These are phyloP conservation scores for Vitis riparia DNA, from an alignment of 164 flowering plant species.

Conservation along the genomic window DNA sequence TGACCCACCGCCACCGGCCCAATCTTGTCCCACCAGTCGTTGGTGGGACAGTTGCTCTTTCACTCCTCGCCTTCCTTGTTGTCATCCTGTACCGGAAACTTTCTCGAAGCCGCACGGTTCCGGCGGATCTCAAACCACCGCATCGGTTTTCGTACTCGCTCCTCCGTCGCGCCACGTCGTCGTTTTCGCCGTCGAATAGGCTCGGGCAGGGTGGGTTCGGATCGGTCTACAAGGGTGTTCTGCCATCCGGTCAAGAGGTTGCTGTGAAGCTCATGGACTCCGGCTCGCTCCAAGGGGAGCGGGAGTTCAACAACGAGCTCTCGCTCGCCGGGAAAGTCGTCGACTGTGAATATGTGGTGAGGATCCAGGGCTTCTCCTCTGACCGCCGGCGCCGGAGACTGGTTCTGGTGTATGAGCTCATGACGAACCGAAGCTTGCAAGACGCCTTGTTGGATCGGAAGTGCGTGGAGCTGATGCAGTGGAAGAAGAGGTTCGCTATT, in stretches of 20 bases:
- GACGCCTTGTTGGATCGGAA: constrained; percentile 71
- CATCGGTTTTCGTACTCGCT: constrained; percentile 56
- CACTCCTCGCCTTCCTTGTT: constrained; percentile 13
- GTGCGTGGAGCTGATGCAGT: constrained; percentile 59
- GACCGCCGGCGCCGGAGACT: constrained; percentile 38
- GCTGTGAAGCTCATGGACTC: constrained; percentile 80
- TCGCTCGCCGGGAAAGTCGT: constrained; percentile 42
- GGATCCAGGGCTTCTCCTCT: constrained; percentile 58
- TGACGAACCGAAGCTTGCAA: constrained; percentile 82
- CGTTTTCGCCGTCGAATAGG: constrained; percentile 57
- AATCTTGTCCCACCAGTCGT: constrained; percentile 24
- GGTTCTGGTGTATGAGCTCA: constrained; percentile 71
- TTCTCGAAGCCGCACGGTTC: constrained; percentile 59
- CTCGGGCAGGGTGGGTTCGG: constrained; percentile 94
- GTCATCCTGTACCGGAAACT: constrained; percentile 44
- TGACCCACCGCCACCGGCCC: constrained; percentile 12
- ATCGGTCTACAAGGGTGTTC: constrained; percentile 62
- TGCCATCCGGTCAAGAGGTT: constrained; percentile 44
- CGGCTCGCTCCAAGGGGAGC: constrained; percentile 79
- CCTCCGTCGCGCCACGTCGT: constrained; percentile 72
- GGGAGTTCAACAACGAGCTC: constrained; percentile 89
- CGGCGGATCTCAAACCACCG: constrained; percentile 53
- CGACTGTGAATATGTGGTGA: constrained; percentile 39
- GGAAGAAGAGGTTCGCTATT: constrained; percentile 56
- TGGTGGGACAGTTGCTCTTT: constrained; percentile 19